phyloP scores from a whole-genome alignment of 83 land plant species.

The Picea mariana region DNA sequence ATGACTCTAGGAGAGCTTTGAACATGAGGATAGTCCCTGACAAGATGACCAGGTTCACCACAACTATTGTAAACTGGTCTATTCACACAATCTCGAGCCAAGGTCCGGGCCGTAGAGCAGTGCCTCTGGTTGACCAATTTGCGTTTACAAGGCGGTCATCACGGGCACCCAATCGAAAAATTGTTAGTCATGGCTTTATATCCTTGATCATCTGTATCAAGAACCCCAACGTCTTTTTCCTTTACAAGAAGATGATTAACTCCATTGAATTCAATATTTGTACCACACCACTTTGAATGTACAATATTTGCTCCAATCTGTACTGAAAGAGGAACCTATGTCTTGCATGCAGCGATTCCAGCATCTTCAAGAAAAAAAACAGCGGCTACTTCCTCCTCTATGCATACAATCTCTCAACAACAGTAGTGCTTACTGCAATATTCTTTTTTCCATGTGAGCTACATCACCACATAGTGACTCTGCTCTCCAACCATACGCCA shows the following conservation, averaged over 20 bases:
- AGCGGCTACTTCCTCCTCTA: no score
- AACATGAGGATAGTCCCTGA: constrained; percentile 36
- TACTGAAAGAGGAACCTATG: no score
- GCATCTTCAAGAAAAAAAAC: no score
- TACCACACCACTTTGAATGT: constrained; percentile 88
- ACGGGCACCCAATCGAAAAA: no score
- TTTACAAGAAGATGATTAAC: constrained; percentile 68
- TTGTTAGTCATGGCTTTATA: constrained; percentile 46
- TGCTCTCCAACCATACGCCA: no score
- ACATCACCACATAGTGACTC: no score
- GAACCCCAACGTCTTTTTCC: constrained; percentile 86
- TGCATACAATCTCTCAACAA: no score
- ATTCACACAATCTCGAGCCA: constrained; percentile 46
- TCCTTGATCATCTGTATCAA: constrained; percentile 85
- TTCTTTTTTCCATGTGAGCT: no score
- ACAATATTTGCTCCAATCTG: constrained; percentile 74
- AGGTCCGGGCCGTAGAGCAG: neutral
- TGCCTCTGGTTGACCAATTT: no score
- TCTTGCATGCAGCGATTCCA: no score
- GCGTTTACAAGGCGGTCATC: no score
- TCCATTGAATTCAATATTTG: constrained; percentile 82
- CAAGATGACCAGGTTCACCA: constrained; percentile 44
- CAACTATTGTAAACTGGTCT: constrained; percentile 51
- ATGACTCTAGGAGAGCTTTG: neutral
- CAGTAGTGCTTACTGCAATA: no score